phyloP scores from a whole-genome alignment of 352 stramenopile genomes.

The Pseudoperonospora humuli region DNA sequence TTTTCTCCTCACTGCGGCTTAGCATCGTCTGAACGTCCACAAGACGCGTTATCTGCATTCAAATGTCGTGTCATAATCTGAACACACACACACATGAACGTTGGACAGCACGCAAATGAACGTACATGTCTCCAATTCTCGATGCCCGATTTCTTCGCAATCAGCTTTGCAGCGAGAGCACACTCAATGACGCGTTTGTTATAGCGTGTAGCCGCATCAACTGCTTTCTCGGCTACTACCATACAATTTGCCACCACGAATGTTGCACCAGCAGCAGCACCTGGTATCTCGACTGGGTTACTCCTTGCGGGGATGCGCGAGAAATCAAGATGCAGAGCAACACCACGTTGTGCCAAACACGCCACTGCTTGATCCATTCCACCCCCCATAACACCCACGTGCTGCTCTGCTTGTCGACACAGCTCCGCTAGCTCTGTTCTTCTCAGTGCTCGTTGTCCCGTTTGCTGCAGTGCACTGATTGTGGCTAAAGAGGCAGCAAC shows the following conservation, averaged over 20 bases:
- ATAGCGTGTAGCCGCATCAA: conserved; percentile 46
- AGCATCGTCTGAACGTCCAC: conserved; percentile 35
- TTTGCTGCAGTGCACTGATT: conserved; percentile 7
- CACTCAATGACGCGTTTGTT: conserved; percentile 83
- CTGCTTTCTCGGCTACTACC: conserved; percentile 63
- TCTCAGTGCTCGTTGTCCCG: conserved; percentile 8
- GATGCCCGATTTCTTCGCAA: conserved; percentile 38
- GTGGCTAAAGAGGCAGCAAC: conserved; percentile 53
- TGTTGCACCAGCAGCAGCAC: conserved; percentile 20
- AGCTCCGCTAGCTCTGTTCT: conserved; percentile 42
- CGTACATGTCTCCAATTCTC: conserved; percentile 34
- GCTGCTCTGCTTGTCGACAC: conserved; percentile 48
- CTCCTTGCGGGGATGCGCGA: conserved; percentile 8
- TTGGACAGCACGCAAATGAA: neutral
- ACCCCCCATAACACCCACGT: conserved; percentile 67
- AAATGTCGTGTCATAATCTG: neutral
- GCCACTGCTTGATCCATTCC: conserved; percentile 81
- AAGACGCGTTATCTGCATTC: conserved; percentile 33
- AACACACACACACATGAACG: neutral
- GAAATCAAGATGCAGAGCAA: conserved; percentile 63
- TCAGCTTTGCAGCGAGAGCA: conserved; percentile 58
- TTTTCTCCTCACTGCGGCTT: neutral
- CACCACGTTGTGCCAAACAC: conserved; percentile 40
- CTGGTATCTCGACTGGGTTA: conserved; percentile 9
- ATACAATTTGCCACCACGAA: conserved; percentile 77